These are phyloP conservation scores for Puccinia polysora DNA, from an alignment of 1,284 basidiomycete species.

Conservation along the genomic window DNA sequence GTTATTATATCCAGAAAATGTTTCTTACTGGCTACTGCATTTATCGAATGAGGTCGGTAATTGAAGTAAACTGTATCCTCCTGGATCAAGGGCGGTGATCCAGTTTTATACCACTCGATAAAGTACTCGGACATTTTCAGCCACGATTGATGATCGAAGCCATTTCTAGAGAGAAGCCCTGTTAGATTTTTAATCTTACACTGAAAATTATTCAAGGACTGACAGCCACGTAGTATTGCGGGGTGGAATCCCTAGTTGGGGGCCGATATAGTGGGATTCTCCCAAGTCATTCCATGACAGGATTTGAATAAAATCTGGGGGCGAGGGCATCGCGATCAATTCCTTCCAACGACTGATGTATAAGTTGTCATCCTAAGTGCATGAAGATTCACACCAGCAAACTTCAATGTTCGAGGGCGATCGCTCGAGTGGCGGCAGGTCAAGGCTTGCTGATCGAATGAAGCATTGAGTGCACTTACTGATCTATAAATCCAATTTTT, in stretches of 20 bases:
- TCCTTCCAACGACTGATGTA: conserved; percentile 39
- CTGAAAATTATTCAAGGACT: conserved; percentile 1
- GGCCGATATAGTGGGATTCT: conserved; percentile 39
- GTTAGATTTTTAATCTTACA: no score
- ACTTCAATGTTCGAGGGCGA: no score
- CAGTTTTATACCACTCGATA: conserved; percentile 42
- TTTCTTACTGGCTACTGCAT: conserved; percentile 18
- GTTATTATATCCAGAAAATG: conserved; percentile 3
- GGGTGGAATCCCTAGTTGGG: not conserved
- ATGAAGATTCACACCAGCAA: no score
- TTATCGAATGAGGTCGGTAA: conserved; percentile 36
- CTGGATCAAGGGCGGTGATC: conserved; percentile 23
- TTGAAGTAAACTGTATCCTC: conserved; percentile 35
- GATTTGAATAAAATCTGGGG: conserved; percentile 37
- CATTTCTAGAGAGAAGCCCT: not conserved
- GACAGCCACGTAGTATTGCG: conserved; percentile 39
- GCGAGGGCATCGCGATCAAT: conserved; percentile 19
- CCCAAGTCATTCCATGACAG: conserved; percentile 41
- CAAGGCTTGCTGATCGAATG: no score
- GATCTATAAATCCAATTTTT: conserved; percentile 37
- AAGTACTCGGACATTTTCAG: conserved; percentile 40
- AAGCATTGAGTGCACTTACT: no score
- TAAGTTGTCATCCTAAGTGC: conserved; percentile 42
- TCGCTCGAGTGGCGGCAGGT: no score
- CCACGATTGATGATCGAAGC: conserved; percentile 37